Conservation (phyloP, 2,329 filamentous ascomycete genomes). For the Fusarium longipes region DNA sequence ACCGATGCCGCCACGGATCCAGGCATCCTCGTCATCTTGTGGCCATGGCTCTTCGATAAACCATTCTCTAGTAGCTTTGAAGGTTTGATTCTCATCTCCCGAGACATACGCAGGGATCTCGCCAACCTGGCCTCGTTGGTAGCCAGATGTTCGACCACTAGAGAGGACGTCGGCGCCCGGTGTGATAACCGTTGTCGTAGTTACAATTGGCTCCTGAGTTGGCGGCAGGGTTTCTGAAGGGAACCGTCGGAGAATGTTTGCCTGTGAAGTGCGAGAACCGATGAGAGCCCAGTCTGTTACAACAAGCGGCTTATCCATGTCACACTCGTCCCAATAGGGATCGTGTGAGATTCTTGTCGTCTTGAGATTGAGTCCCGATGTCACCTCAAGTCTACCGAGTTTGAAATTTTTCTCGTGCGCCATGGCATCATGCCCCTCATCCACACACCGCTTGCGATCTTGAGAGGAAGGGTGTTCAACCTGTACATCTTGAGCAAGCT, state of each 20-base stretch:
- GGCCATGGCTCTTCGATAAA: constrained; percentile 56
- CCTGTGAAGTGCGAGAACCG: constrained; percentile 49
- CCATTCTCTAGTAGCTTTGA: constrained; percentile 59
- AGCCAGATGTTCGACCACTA: constrained; percentile 58
- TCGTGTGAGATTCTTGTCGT: constrained; percentile 59
- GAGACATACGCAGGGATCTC: constrained; percentile 58
- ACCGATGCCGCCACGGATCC: constrained; percentile 60
- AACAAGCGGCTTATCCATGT: constrained; percentile 55
- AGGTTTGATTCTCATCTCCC: constrained; percentile 54
- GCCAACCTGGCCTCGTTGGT: constrained; percentile 56
- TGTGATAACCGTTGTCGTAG: constrained; percentile 46
- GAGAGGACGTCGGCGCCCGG: constrained; percentile 54
- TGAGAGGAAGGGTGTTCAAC: constrained; percentile 57
- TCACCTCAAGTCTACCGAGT: constrained; percentile 53
- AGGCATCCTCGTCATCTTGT: constrained; percentile 55
- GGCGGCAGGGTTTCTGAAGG: constrained; percentile 51
- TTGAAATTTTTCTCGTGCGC: constrained; percentile 44
- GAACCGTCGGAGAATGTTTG: constrained; percentile 57
- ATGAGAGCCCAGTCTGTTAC: constrained; percentile 60
- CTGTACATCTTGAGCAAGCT: constrained; percentile 40
- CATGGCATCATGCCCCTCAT: constrained; percentile 54
- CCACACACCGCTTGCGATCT: constrained; percentile 53
- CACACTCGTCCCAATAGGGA: constrained; percentile 58
- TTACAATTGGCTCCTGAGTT: constrained; percentile 50
- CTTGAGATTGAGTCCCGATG: constrained; percentile 56